Evolutionary conservation across 1,139 yeast genomes (phyloP).

Genomic region (Yarrowia galli): DNA sequence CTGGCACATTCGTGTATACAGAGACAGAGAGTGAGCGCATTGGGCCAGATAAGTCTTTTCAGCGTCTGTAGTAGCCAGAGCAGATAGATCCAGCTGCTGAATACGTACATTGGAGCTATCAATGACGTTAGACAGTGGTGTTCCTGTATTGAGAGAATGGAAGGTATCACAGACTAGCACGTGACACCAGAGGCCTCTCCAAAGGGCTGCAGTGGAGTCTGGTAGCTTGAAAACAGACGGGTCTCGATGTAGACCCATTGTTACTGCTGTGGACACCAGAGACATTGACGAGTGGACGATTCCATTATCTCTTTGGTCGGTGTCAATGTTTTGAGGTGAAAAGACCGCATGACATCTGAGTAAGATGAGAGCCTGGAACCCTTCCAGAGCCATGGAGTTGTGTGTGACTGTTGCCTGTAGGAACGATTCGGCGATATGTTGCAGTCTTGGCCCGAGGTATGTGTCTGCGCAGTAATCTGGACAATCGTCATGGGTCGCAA

Average conservation of each 20-base stretch:
- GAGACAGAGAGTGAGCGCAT: constrained; percentile 19
- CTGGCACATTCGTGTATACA: not conserved
- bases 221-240: constrained; percentile 28
- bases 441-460: constrained; percentile 14
- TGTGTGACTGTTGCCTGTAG: constrained; percentile 15
- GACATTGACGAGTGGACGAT: constrained; percentile 23
- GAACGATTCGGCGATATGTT: constrained; percentile 22
- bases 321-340: constrained; percentile 25
- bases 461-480: constrained; percentile 33
- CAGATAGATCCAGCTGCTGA: constrained; percentile 11
- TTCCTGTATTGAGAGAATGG: constrained; percentile 24
- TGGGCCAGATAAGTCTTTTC: constrained; percentile 19
- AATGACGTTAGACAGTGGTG: constrained; percentile 13
- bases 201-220: constrained; percentile 6
- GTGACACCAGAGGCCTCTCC: constrained; percentile 25
- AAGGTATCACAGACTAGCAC: constrained; percentile 19
- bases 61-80: constrained; percentile 12
- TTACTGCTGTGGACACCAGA: constrained; percentile 10
- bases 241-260: constrained; percentile 30
- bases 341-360: constrained; percentile 26
- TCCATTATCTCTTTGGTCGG: constrained; percentile 30
- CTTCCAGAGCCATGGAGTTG: constrained; percentile 28
- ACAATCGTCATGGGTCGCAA: constrained; percentile 24
- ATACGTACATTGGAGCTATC: constrained; percentile 19
- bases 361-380: constrained; percentile 18